phyloP scores from a whole-genome alignment of 345 rosid species.

The Salix caprea region DNA sequence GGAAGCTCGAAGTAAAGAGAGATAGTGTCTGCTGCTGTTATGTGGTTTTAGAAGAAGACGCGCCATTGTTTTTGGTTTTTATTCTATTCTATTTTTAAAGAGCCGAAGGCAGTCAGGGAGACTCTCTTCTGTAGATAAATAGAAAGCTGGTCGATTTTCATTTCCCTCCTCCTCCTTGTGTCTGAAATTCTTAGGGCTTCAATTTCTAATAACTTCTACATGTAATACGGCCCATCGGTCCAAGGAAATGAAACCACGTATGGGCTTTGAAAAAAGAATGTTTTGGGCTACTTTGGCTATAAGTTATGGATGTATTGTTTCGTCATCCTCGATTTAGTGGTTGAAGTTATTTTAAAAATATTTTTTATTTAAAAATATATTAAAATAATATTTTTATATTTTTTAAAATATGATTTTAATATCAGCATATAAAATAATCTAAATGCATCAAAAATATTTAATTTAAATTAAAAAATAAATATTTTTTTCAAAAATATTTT shows the following conservation, averaged over 20 bases:
- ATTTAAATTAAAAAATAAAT: too few species aligned
- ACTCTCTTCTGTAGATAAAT: background rate
- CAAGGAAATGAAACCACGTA: background rate
- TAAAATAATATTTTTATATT: too few species aligned
- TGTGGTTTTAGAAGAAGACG: slow-evolving; percentile 33
- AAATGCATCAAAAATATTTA: too few species aligned
- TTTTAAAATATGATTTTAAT: too few species aligned
- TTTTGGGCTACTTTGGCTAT: too few species aligned
- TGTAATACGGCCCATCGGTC: background rate
- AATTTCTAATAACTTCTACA: background rate
- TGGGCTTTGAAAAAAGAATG: background rate
- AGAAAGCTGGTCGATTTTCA: background rate
- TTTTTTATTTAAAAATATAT: too few species aligned
- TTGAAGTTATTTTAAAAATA: too few species aligned
- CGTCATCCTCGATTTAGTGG: too few species aligned
- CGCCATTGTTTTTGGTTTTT: slow-evolving; percentile 20
- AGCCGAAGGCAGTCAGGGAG: background rate
- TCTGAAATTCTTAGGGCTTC: background rate
- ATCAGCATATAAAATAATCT: too few species aligned
- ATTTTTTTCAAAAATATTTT: too few species aligned
- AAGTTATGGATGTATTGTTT: too few species aligned
- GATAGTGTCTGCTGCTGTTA: slow-evolving; percentile 22
- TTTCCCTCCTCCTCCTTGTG: background rate
- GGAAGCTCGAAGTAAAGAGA: slow-evolving; percentile 28
- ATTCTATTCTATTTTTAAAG: background rate